phyloP scores from a whole-genome alignment of 805 yeast species.

The Ogataea pini region DNA sequence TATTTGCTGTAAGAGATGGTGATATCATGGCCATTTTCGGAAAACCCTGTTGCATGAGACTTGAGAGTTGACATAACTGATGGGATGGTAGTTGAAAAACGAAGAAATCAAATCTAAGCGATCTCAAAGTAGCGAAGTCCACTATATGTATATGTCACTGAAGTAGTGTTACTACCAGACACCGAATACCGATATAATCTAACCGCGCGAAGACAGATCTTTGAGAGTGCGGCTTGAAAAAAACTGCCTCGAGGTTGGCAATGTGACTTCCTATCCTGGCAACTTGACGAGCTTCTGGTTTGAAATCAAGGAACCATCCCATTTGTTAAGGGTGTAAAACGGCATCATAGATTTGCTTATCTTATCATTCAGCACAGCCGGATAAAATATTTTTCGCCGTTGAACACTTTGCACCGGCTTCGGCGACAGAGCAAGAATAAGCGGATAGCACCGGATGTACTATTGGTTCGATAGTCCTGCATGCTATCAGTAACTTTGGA shows the following conservation, averaged over 20 bases:
- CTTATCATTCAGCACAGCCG: constrained; percentile 1
- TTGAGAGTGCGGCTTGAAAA: not conserved
- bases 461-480: not conserved
- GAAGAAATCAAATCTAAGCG: not conserved
- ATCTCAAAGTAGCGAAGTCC: not conserved
- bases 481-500: not conserved
- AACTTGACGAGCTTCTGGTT: constrained; percentile 6
- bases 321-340: not conserved
- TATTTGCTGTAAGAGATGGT: constrained; percentile 21
- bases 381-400: not conserved
- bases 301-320: not conserved
- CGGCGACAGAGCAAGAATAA: not conserved
- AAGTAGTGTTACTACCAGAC: no score
- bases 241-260: not conserved
- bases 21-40: constrained; percentile 16
- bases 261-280: constrained; percentile 6
- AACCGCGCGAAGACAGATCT: not conserved
- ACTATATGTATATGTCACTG: not conserved
- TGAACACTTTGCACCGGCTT: no score
- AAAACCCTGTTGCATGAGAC: constrained; percentile 2
- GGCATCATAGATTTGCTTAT: constrained; percentile 1
- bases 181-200: not conserved
- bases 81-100: not conserved
- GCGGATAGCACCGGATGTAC: not conserved
- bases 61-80: constrained; percentile 1